Base-by-base conservation (phyloP, 768 basidiomycete species). In the Suillus tomentosus region DNA sequence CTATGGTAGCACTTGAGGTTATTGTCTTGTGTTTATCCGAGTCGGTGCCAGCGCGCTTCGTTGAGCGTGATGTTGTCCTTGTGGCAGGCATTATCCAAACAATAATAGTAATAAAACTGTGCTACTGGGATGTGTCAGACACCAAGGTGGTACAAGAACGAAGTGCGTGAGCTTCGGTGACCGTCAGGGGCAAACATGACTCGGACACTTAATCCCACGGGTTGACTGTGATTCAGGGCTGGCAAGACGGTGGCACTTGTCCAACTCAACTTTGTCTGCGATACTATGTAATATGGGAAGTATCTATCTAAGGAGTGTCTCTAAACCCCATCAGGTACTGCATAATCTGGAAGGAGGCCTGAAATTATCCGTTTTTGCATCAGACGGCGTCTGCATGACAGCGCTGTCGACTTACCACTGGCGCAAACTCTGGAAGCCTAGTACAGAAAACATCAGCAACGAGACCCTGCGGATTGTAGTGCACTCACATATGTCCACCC, bases 71-170 rank as follows among this genome's bases (percentile, higher is more conserved):
- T 24, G 48, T 42, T 14, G 62, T 24, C 17, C 62, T 62, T 17
- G 48, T 37, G 3, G 36, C 60, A 39, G 62, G 62, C 62, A 63
- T 63, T 40, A 6, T 62, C 17, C 5, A 31, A 6, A 6, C 5
- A 31, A 4, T 1, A 31, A 31, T 6, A 1, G 0, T 22, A 9
- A 36, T 3, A 14, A 10, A 17, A 10, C 5, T 10, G 17, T 31
- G 24, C 11, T 22, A 53, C 31, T 19, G 24, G 3, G 15, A 9
- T 9, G 15, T 27, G 50, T 51, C 0, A 27, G 14, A 51, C 8
- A 27, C 8, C 14, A 51, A 27, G 15, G 31, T 31, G 31, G 31
- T 31, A 31, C 31, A 31, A 31, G 31, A 31, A 31, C 31, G 5
- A 4, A n/a, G 22, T 10, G 17, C 19, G n/a, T 6, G 15, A 51